These are phyloP conservation scores for Candida easanensis DNA, from an alignment of 805 yeast genomes.

Conservation along the genomic window DNA sequence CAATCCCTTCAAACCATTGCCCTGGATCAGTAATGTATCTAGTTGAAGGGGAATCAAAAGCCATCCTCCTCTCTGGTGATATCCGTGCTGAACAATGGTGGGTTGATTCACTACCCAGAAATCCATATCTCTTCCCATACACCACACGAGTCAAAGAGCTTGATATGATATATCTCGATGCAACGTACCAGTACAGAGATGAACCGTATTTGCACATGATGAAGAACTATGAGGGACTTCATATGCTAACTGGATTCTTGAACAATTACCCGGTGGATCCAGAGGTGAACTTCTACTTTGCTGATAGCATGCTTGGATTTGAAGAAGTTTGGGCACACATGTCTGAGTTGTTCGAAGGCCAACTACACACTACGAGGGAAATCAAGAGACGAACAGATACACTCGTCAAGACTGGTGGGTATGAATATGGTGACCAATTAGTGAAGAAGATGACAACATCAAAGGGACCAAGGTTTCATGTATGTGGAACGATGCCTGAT, in stretches of 20 bases:
- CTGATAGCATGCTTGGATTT: slow-evolving; percentile 45
- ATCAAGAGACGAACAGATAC: slow-evolving; percentile 22
- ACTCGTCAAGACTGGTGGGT: slow-evolving; percentile 5
- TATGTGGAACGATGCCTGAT: slow-evolving; percentile 15
- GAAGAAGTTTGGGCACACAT: slow-evolving; percentile 51
- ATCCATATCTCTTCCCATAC: slow-evolving; percentile 43
- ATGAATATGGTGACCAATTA: slow-evolving; percentile 3
- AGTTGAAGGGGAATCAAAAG: slow-evolving; percentile 31
- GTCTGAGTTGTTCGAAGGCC: slow-evolving; percentile 22
- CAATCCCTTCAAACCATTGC: slow-evolving; percentile 54
- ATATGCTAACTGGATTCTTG: slow-evolving; percentile 33
- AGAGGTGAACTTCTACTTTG: slow-evolving; percentile 39
- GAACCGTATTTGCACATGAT: slow-evolving; percentile 47
- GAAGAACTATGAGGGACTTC: slow-evolving; percentile 41
- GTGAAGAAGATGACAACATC: neutral
- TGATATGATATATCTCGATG: slow-evolving; percentile 51
- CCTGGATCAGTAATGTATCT: slow-evolving; percentile 59
- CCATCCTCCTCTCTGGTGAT: slow-evolving; percentile 56
- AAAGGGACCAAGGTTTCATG: slow-evolving; percentile 12
- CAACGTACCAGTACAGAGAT: slow-evolving; percentile 48
- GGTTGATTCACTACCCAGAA: slow-evolving; percentile 35
- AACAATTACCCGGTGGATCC: slow-evolving; percentile 36
- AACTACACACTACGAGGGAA: slow-evolving; percentile 32
- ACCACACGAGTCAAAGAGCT: slow-evolving; percentile 31
- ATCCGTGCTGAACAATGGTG: slow-evolving; percentile 55